Evolutionary conservation across 2,329 filamentous ascomycete species (phyloP).

Genomic region (Calonectria henricotiae): DNA sequence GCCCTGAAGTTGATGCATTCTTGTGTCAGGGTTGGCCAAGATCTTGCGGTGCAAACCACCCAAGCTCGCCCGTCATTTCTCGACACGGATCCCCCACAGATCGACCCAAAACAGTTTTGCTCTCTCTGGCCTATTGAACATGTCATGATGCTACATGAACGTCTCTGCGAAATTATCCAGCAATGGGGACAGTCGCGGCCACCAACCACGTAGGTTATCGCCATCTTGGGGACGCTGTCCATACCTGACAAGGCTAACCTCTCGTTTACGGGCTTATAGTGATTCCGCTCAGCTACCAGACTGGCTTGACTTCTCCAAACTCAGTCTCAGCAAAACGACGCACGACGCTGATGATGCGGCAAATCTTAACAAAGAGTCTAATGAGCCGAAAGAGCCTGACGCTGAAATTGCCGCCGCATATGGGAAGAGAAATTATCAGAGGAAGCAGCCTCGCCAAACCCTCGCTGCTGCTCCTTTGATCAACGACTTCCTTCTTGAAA

Average conservation of each 20-base stretch:
- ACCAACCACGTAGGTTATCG: background rate
- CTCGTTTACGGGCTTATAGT: background rate
- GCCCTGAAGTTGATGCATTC: constrained; percentile 23
- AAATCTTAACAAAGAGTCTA: no score
- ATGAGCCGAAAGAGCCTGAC: background rate
- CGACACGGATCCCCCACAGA: background rate
- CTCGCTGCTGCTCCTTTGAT: constrained; percentile 47
- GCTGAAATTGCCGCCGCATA: background rate
- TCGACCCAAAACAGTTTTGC: constrained; percentile 36
- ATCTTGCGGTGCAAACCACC: constrained; percentile 48
- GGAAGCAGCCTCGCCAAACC: background rate
- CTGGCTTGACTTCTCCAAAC: constrained; percentile 1
- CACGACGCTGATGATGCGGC: no score
- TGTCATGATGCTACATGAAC: constrained; percentile 9
- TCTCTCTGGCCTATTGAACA: constrained; percentile 42
- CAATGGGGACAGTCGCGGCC: background rate
- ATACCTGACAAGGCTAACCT: background rate
- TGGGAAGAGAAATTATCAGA: constrained; percentile 9
- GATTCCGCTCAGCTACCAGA: background rate
- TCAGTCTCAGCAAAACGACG: background rate
- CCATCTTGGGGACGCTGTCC: no score
- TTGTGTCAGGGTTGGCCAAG: constrained; percentile 51
- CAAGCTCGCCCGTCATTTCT: constrained; percentile 25
- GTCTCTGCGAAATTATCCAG: constrained; percentile 18
- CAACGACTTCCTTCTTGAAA: constrained; percentile 55